These are phyloP conservation scores for Chytridium lagenaria DNA, from an alignment of 371 early-diverging fungal genomes.

Conservation along the genomic window DNA sequence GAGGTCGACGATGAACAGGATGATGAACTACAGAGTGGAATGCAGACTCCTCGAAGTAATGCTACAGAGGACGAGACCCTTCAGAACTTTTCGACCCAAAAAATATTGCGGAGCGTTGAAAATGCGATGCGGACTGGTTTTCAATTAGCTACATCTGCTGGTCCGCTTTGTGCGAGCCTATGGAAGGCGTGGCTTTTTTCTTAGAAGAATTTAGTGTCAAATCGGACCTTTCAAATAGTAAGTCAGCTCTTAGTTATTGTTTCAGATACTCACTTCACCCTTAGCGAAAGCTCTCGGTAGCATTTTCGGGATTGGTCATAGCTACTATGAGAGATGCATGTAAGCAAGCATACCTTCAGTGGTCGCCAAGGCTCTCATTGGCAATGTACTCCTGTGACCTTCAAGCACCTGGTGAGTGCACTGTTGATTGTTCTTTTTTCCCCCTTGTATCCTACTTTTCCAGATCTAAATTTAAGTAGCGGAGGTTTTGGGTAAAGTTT, in stretches of 20 bases:
- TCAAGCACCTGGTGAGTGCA: conserved; percentile 75
- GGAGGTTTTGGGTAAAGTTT: conserved; percentile 94
- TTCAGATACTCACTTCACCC: not conserved
- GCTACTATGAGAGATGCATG: conserved; percentile 85
- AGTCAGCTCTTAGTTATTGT: not conserved
- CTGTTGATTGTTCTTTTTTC: not conserved
- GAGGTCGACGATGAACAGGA: not conserved
- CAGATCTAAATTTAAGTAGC: conserved; percentile 50
- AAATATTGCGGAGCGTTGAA: conserved; percentile 18
- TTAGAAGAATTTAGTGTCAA: conserved; percentile 71
- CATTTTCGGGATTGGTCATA: conserved; percentile 83
- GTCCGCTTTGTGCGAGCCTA: conserved; percentile 94
- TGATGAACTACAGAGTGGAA: not conserved
- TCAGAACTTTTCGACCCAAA: not conserved
- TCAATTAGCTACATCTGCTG: conserved; percentile 88
- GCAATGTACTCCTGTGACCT: conserved; percentile 97
- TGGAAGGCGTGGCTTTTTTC: conserved; percentile 87
- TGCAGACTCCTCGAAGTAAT: not conserved
- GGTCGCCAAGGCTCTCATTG: conserved; percentile 92
- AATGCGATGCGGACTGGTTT: conserved; percentile 83
- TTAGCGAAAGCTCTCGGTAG: conserved; percentile 31
- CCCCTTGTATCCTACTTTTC: not conserved
- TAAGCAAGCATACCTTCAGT: conserved; percentile 82
- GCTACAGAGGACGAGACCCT: not conserved
- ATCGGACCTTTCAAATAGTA: conserved; percentile 35